A percentile compares a stretch with the other conserved stretches of the same genome.
These are phyloP conservation scores for Podila epicladia DNA, from an alignment of 192 early-diverging fungal species.

Conservation along the genomic window DNA sequence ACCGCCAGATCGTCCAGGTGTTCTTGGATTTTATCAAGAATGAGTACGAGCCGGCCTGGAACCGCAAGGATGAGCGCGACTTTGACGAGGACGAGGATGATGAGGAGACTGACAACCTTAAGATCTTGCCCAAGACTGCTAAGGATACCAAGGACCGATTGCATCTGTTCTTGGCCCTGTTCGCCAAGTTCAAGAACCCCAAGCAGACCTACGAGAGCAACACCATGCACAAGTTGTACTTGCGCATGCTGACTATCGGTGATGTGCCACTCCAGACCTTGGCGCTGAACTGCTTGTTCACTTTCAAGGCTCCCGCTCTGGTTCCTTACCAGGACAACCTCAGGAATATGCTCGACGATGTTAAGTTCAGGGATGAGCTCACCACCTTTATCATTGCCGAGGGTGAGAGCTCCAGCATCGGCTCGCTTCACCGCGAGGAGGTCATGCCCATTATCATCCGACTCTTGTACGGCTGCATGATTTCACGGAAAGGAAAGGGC, in stretches of 20 bases:
- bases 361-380: constrained; percentile 92
- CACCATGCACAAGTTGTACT: constrained; percentile 68
- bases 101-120: constrained; percentile 33
- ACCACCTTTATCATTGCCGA: constrained; percentile 77
- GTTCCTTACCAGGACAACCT: constrained; percentile 81
- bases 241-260: constrained; percentile 82
- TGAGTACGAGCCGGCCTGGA: constrained; percentile 56
- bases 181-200: constrained; percentile 76
- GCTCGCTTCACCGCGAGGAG: constrained; percentile 71
- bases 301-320: constrained; percentile 80
- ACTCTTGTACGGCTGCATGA: constrained; percentile 91
- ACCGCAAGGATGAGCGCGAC: constrained; percentile 47
- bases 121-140: constrained; percentile 31
- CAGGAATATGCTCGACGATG: constrained; percentile 80
- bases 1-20: constrained; percentile 65
- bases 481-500: constrained; percentile 78
- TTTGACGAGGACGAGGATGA: constrained; percentile 58
- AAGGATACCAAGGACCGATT: constrained; percentile 43
- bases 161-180: constrained; percentile 65
- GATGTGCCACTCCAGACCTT: constrained; percentile 81
- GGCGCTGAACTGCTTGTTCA: constrained; percentile 85
- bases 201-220: constrained; percentile 58
- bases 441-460: constrained; percentile 82
- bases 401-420: constrained; percentile 64
- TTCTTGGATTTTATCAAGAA: constrained; percentile 71